Conservation (phyloP, 495 filamentous ascomycete genomes). For the Immersiella caudata region DNA sequence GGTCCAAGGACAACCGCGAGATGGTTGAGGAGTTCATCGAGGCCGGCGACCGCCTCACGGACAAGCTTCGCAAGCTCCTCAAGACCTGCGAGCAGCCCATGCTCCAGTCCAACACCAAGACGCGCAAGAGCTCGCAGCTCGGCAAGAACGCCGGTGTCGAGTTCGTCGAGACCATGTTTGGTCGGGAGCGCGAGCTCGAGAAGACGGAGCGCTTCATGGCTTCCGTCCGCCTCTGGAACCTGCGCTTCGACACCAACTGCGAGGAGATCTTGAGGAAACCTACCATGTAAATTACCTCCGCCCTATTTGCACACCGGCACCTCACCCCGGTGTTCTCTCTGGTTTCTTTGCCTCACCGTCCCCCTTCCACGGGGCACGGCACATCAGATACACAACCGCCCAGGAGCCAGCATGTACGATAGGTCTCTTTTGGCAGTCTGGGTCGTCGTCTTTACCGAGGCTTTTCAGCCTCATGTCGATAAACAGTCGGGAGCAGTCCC, state of each 20-base stretch:
- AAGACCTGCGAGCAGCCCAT: constrained; percentile 92
- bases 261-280: constrained; percentile 79
- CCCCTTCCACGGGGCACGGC: constrained; percentile 7
- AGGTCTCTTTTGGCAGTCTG: constrained; percentile 37
- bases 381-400: constrained; percentile 25
- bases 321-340: constrained; percentile 2
- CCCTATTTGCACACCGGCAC: not conserved
- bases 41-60: constrained; percentile 84
- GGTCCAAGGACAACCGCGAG: constrained; percentile 70
- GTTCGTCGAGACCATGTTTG: constrained; percentile 97
- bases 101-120: constrained; percentile 61
- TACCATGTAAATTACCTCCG: constrained; percentile 42
- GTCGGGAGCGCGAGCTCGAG: constrained; percentile 86
- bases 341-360: constrained; percentile 11
- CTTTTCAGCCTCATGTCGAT: constrained; percentile 23
- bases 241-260: constrained; percentile 96
- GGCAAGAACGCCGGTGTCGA: constrained; percentile 92
- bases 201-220: constrained; percentile 96
- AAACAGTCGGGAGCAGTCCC: constrained; percentile 37
- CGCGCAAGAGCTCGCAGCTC: constrained; percentile 69
- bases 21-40: constrained; percentile 91
- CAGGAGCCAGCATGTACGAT: constrained; percentile 39
- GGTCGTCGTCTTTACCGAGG: constrained; percentile 24
- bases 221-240: constrained; percentile 87
- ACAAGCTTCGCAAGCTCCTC: constrained; percentile 82